Evolutionary conservation across 2,329 filamentous ascomycete species (phyloP).

Genomic region (Byssochlamys sp.): DNA sequence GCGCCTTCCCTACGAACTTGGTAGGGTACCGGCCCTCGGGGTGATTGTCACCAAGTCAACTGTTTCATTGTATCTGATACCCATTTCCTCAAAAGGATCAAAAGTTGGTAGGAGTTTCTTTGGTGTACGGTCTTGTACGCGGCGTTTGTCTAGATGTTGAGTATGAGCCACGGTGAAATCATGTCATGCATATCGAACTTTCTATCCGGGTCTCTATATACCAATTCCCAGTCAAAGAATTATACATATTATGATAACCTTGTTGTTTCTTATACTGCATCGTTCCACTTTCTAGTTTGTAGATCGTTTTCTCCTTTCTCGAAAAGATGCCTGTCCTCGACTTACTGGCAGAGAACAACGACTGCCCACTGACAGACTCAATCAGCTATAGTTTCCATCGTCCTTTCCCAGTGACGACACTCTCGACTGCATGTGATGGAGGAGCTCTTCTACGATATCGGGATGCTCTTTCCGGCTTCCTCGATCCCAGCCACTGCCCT

Average conservation of each 20-base stretch:
- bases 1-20: neutral
- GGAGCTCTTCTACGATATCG: neutral
- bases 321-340: neutral
- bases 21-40: neutral
- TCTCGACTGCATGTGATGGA: neutral
- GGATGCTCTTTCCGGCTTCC: neutral
- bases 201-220: neutral
- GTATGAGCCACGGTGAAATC: neutral
- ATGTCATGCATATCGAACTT: neutral
- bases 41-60: neutral
- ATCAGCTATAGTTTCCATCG: neutral
- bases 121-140: neutral
- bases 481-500: neutral
- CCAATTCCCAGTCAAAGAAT: neutral
- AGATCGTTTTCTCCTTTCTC: neutral
- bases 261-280: neutral
- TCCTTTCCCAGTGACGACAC: neutral
- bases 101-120: neutral
- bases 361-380: neutral
- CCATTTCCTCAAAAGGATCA: neutral
- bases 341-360: neutral
- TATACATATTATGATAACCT: neutral
- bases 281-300: neutral
- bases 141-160: neutral
- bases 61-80: neutral